A percentile compares a stretch with the other conserved stretches of the same genome.
phyloP scores from a whole-genome alignment of 345 rosid genomes.

The Gossypium sturtianum region DNA sequence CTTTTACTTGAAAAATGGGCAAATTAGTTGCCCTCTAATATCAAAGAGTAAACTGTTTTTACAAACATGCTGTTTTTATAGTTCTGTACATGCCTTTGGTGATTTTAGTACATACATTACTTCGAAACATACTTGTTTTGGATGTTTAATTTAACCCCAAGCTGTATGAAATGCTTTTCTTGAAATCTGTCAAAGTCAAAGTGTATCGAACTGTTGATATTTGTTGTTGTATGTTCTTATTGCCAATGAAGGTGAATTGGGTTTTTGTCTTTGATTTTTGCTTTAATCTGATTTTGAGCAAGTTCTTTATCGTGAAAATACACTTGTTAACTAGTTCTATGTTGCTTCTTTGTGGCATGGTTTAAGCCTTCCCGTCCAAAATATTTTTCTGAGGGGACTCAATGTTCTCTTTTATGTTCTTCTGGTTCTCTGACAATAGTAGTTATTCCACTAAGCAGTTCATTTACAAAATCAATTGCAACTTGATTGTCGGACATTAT shows the following conservation, averaged over 20 bases:
- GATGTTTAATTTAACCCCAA: neutral
- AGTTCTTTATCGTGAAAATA: neutral
- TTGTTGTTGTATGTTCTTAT: neutral
- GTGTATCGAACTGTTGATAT: neutral
- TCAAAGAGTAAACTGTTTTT: no score
- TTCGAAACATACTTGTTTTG: neutral
- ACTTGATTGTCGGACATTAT: no score
- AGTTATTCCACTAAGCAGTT: no score
- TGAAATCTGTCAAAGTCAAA: neutral
- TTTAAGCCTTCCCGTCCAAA: neutral
- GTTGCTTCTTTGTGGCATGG: no score
- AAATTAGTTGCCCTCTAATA: no score
- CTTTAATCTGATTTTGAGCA: neutral
- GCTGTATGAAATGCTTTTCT: neutral
- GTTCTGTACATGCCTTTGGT: no score
- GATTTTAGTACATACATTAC: neutral
- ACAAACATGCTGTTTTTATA: no score
- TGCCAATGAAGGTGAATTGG: neutral
- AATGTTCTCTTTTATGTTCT: neutral
- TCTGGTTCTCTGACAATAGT: no score
- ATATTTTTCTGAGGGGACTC: neutral
- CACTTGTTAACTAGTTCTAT: no score
- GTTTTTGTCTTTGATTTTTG: no score
- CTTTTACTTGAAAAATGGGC: no score
- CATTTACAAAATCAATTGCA: no score